Base-by-base conservation (phyloP, 2,329 filamentous ascomycete genomes). In the Nothophaeocryptopus gaeumannii region DNA sequence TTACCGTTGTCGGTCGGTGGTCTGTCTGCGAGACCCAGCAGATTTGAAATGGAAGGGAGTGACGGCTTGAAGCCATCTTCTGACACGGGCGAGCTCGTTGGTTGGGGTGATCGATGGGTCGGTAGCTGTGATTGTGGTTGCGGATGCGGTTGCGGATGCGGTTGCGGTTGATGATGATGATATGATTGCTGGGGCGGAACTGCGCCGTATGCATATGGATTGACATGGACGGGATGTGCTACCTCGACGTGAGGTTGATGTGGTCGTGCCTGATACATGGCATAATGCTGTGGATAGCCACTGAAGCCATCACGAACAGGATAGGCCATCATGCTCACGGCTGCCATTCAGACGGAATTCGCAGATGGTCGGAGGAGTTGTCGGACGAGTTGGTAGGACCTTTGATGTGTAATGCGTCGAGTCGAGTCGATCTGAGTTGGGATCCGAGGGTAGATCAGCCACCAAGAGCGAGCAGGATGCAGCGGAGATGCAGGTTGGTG, bases 41-140 rank as follows among this genome's bases (percentile, higher is more conserved):
- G 79, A 69, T 89, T 92, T 33, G 90, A 96, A 69, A 97, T 96
- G 34, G 92, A 96, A 14, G 92, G 92, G 50, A 97, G 76, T 43
- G 90, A 95, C 65, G 87, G 93, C 73, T 86, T 91, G 59, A 83
- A 57, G 10, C 58, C 61, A 43, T 65, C 61, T 5, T 65, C 61
- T 32, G 59, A 62, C 20, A 42, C 39, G 11, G 58, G 55, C n/a
- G 62, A 64, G 20, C 47, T 44, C 13, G 60, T 50, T 3, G 58
- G 43, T 39, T 47, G 55, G 37, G 55, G 50, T 13, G 58, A 56
- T 45, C 53, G 53, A 26, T 26, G 20, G 7, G 20, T 26, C 20
- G 20, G 20, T 26, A 26, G 20, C 20, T 26, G 20, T n/a, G 47
- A 43, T 40, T 49, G 38, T 20, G 47, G 36, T 34, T 47, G 51